Percentiles rank a stretch among this genome's conserved stretches.
Evolutionary conservation across 495 filamentous ascomycete species (phyloP).

Genomic region (Geopyxis carbonaria): DNA sequence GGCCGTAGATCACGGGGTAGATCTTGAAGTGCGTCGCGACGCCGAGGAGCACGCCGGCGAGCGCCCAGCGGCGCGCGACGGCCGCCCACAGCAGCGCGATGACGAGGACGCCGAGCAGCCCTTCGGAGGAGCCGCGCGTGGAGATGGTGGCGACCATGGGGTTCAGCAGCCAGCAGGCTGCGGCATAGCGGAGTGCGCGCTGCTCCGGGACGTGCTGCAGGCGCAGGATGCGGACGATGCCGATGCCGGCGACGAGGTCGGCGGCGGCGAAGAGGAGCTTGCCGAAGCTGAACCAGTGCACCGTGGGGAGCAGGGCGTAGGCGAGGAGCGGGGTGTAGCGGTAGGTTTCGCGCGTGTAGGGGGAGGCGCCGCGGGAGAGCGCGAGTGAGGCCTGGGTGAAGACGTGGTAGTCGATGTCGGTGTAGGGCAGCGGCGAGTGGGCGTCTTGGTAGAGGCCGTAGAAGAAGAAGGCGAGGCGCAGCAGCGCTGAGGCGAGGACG

Average conservation of each 20-base stretch:
- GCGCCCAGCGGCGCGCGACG: slow-evolving; percentile 37
- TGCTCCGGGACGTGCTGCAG: slow-evolving; percentile 32
- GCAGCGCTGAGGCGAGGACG: slow-evolving; percentile 47
- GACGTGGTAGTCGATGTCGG: slow-evolving; percentile 96
- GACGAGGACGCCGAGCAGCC: slow-evolving; percentile 68
- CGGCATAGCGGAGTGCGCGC: slow-evolving; percentile 47
- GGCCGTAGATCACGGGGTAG: slow-evolving; percentile 89
- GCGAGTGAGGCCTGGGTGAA: slow-evolving; percentile 93
- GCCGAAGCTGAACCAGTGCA: slow-evolving; percentile 63
- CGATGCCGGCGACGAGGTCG: slow-evolving; percentile 73
- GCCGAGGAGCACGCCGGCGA: slow-evolving; percentile 65
- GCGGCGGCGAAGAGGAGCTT: slow-evolving; percentile 72
- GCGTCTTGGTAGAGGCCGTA: slow-evolving; percentile 88
- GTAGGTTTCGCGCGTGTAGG: slow-evolving; percentile 83
- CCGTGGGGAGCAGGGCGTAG: slow-evolving; percentile 73
- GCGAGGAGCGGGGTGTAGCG: slow-evolving; percentile 89
- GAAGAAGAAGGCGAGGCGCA: slow-evolving; percentile 54
- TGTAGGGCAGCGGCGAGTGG: slow-evolving; percentile 82
- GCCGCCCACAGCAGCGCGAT: slow-evolving; percentile 62
- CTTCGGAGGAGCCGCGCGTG: slow-evolving; percentile 85
- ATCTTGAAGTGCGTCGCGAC: slow-evolving; percentile 94
- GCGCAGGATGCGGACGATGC: slow-evolving; percentile 45
- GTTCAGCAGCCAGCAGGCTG: slow-evolving; percentile 81
- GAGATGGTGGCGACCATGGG: slow-evolving; percentile 96
- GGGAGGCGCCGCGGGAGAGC: slow-evolving; percentile 39